Evolutionary conservation across 805 yeast genomes (phyloP).

Genomic region (Wickerhamiella siamensis): DNA sequence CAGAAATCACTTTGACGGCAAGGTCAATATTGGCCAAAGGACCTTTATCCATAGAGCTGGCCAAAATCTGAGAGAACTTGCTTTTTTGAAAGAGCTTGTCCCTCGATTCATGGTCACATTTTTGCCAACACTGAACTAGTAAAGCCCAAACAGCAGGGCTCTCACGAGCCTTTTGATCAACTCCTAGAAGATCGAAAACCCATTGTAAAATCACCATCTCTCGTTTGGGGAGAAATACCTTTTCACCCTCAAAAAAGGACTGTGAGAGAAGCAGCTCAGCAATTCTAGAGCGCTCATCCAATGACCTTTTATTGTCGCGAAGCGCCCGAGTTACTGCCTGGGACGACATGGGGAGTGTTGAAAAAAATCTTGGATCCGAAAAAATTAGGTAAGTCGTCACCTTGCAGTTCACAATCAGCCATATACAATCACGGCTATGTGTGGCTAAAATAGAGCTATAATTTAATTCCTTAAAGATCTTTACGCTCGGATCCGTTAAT

Average conservation of each 20-base stretch:
- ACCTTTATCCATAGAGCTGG: neutral
- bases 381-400: too few species aligned
- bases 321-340: conserved; percentile 23
- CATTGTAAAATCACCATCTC: conserved; percentile 25
- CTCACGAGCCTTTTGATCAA: conserved; percentile 11
- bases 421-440: too few species aligned
- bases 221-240: conserved; percentile 22
- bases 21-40: neutral
- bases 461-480: neutral
- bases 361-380: too few species aligned
- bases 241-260: conserved; percentile 7
- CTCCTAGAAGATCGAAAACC: conserved; percentile 21
- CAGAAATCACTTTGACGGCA: neutral
- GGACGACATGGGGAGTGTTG: conserved; percentile 10
- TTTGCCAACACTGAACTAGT: conserved; percentile 7
- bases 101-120: conserved; percentile 3
- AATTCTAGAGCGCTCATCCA: conserved; percentile 12
- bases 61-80: conserved; percentile 3
- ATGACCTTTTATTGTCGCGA: conserved; percentile 17
- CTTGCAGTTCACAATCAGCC: too few species aligned
- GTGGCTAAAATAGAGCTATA: too few species aligned
- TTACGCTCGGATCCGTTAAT: neutral
- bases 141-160: conserved; percentile 14
- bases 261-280: conserved; percentile 12
- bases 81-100: conserved; percentile 9